Base-by-base conservation (phyloP, 441 rosid species). In the Euphorbia celastroides region DNA sequence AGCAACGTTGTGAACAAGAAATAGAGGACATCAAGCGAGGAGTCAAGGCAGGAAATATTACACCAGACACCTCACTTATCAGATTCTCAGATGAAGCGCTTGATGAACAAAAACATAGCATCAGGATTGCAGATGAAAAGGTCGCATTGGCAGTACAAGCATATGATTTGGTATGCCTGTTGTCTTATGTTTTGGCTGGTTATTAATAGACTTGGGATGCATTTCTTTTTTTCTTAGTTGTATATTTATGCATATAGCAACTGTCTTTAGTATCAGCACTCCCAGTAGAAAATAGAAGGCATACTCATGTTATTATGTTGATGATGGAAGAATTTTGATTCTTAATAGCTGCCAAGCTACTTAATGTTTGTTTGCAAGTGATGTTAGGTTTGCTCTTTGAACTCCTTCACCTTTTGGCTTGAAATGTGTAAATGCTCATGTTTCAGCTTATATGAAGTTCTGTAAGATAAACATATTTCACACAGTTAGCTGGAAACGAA, bases 51-150 rank as follows among this genome's bases (percentile, higher is more conserved):
- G 92, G 91, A 48, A 89, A 75, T 77, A 75, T 80, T 64, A 70
- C 85, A 32, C 80, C 92, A 11, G 80, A 75, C 71, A 72, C 83
- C 46, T 79, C 93, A 57, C 79, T 76, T 58, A 32, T 80, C 56
- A 84, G 82, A 71, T 94, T 94, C 84, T 91, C 99, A 0, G 97
- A 91, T 32, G 97, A 89, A 44, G 88, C 85, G 48, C 80, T 94
- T 54, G 99, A 94, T 46, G 97, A 94, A 76, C 99, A 94, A 80
- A 89, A 87, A 75, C 99, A 94, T 82, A 81, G 94, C 68, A 74
- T 91, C 71, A 80, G 99, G 70, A 89, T 94, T 74, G 99, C 97
- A 2, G 97, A 94, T 76, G 99, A 94, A 81, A 94, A 94, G 76
- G 89, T 94, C 56, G 83, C 96, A 1, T 77, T 91, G 81, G 97